Conservation (phyloP, 768 basidiomycete genomes). For the Termitomyces sp. region DNA sequence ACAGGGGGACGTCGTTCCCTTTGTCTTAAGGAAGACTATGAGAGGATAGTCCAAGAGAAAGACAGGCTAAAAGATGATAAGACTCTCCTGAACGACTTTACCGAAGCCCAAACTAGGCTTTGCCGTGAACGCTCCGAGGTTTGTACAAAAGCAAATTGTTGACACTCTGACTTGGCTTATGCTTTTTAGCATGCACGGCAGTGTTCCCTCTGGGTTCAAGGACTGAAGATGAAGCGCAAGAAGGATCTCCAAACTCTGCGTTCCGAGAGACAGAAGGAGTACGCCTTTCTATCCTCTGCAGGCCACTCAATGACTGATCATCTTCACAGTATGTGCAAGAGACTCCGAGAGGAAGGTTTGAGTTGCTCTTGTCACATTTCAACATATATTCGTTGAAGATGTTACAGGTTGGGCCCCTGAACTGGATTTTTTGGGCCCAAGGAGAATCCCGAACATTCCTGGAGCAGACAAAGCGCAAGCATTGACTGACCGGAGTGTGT, state of each 20-base stretch:
- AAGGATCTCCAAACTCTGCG: not conserved
- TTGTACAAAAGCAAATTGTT: not conserved
- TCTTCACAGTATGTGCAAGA: slow-evolving; percentile 7
- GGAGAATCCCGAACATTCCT: slow-evolving; percentile 12
- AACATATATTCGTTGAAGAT: not conserved
- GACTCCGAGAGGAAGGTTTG: slow-evolving; percentile 10
- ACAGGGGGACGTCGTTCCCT: not conserved
- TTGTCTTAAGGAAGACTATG: not conserved
- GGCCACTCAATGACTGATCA: not conserved
- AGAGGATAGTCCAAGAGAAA: not conserved
- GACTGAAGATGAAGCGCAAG: not conserved
- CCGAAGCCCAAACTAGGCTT: not conserved
- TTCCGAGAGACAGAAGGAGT: not conserved
- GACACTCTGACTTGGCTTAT: not conserved
- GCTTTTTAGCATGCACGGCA: not conserved
- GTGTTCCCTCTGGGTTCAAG: not conserved
- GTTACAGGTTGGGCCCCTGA: slow-evolving; percentile 3
- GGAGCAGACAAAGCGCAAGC: slow-evolving; percentile 14
- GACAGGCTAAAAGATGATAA: not conserved
- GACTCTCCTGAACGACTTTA: not conserved
- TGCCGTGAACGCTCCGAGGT: not conserved
- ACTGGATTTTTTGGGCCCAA: slow-evolving; percentile 2
- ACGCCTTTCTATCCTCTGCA: not conserved
- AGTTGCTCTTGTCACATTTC: not conserved
- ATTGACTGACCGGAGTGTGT: slow-evolving; percentile 21